Evolutionary conservation across 2,329 filamentous ascomycete species (phyloP), one percentile per base, ranked within the genome.

Genomic region (Cadophora sp.): DNA sequence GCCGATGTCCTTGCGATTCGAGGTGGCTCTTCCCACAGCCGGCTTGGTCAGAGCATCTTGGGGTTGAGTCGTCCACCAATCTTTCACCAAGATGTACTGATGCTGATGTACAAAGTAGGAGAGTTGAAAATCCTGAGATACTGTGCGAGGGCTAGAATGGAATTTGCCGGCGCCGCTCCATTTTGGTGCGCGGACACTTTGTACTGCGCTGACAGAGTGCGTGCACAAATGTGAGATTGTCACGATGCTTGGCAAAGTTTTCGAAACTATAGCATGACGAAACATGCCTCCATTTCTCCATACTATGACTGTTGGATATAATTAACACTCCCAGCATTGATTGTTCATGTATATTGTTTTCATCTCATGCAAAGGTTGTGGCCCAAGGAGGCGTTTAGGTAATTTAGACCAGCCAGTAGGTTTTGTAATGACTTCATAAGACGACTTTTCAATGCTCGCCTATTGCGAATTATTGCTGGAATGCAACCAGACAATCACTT

Each of bases 211-310:
- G 50, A 27, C 50, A 53, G 27, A 53, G 50, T n/a, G 50, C 24
- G 40, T 14, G 19, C 14, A 19, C 24, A 16, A 8, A 53, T 12
- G 16, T 6, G 3, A 7, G 26, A 55, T 31, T 31, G 6, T 31
- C 14, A 31, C 51, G 51, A 55, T n/a, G 26, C 51, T 55, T 55
- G 26, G 51, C 51, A 16, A 27, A 9, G 22, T 24, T 27, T n/a
- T n/a, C n/a, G 48, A 51, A 27, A 51, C 16, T 19, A 48, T 22
- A 22, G 43, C 7, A 22, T 7, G 66, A 55, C 67, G 66, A 48
- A 70, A 51, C 6, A 69, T 26, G 43, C 71, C 53, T 27, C 69
- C 62, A 46, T 69, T 53, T 12, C 67, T 26, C 19, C 58, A 58
- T 55, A 75, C 64, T 16, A 76, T 34, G 5, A 34, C n/a, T n/a